Evolutionary conservation across 2,329 filamentous ascomycete species (phyloP), one percentile per base, ranked within the genome.

Genomic region (Beauveria caledonica): DNA sequence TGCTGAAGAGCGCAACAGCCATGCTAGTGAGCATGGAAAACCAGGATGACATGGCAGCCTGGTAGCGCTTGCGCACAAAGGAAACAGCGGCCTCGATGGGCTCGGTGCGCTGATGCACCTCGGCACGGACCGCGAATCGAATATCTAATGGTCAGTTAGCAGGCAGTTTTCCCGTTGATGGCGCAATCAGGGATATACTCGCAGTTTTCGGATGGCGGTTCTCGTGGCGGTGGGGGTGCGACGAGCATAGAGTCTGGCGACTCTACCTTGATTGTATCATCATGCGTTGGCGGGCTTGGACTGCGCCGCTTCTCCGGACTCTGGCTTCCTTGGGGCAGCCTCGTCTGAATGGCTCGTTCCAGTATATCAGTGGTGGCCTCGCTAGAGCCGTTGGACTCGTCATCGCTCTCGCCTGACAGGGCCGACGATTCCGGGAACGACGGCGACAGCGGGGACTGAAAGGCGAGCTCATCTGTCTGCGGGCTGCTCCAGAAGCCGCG

Each of bases 21-120:
- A 87, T 66, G 9, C 87, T 86, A 55, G 84, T 71, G 25, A 90
- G 70, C 10, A 89, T 77, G 56, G 86, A 90, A 40, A 81, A 77
- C 79, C 87, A 89, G 11, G 90, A 90, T 62, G 81, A 82, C 3
- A 87, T 91, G 51, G 88, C 74, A 57, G 79, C 73, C 60, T 80
- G 76, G 64, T 88, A 80, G 63, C 80, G 82, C 62, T 75, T 78
- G 64, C 84, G 84, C 62, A 91, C 66, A 62, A 85, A 87, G 58
- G 78, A 80, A 66, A 92, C 80, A 49, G 83, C 81, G 19, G 88
- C 82, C 69, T 95, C 90, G 66, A 96, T 88, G 15, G 90, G 90
- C 69, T 93, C 90, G 51, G 87, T 90, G 60, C 89, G 85, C 69
- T 96, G 92, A 69, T 93, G 89, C 33, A 95, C 89, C 77, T 96